Evolutionary conservation across 2,329 filamentous ascomycete genomes (phyloP), one percentile per base, ranked within the genome.

Genomic region (Penicillium sp.): DNA sequence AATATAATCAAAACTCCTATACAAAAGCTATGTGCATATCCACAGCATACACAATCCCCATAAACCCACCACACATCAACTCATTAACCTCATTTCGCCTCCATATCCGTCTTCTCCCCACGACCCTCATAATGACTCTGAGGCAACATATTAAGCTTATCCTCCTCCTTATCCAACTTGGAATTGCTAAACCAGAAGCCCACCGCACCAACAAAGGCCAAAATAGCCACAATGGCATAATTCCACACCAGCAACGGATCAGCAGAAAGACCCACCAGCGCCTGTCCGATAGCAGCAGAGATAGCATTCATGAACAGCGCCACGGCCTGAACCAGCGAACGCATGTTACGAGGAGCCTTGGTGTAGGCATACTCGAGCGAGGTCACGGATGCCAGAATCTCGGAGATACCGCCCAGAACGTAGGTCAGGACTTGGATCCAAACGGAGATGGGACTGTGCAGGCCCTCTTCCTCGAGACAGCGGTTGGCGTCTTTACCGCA

Each of bases 301-400:
- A 93, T 82, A 60, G 89, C 90, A 33, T 83, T 88, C 83, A 87
- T 91, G 80, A 90, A 88, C 42, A 92, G 82, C 72, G 88, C 88
- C 70, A 92, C 81, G 22, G 86, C 85, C 76, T 80, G 83, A 13
- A 93, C 89, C n/a, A 93, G 82, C 1, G 88, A 90, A 67, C 89
- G 88, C 91, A 93, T 93, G 80, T 92, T 92, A 71, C 85, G 86
- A 28, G 91, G 91, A 0, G 90, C 89, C 78, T 92, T 91, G 74
- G 88, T 89, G 80, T 88, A 93, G 37, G 91, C 91, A 66, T 91
- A 92, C 74, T 92, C 90, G 66, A 90, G 86, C 1, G 87, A 88
- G 3, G 85, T 87, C 61, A 88, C 82, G 12, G 81, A 84, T 2
- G 84, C 82, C 65, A 86, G 83, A 70, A 86, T 86, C 71, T 87